Evolutionary conservation across 345 rosid genomes (phyloP).

Genomic region (Brassica rapa): DNA sequence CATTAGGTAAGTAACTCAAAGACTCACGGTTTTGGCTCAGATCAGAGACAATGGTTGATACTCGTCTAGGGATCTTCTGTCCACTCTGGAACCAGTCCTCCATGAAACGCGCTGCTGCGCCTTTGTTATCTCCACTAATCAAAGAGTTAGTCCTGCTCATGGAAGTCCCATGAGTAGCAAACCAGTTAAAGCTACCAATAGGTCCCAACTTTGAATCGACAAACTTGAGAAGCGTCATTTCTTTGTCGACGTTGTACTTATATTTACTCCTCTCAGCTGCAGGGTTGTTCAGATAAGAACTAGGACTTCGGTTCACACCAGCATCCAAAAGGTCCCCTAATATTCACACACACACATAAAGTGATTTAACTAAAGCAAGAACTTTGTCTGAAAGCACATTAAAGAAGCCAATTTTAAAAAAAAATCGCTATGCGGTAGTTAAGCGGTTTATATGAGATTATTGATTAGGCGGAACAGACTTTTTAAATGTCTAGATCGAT

Average conservation of each 20-base stretch:
- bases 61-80: slow-evolving; percentile 59
- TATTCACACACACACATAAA: slow-evolving; percentile 19
- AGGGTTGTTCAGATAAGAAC: slow-evolving; percentile 95
- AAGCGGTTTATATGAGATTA: no score
- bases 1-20: slow-evolving; percentile 20
- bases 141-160: slow-evolving; percentile 95
- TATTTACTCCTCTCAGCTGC: slow-evolving; percentile 69
- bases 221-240: slow-evolving; percentile 95
- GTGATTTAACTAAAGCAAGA: not conserved
- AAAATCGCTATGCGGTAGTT: no score
- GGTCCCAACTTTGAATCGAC: slow-evolving; percentile 87
- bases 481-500: no score
- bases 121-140: slow-evolving; percentile 99
- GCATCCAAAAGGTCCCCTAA: slow-evolving; percentile 90
- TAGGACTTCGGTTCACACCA: slow-evolving; percentile 89
- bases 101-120: slow-evolving; percentile 96
- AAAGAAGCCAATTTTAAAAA: no score
- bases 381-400: no score
- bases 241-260: slow-evolving; percentile 86
- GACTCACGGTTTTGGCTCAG: slow-evolving; percentile 51
- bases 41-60: slow-evolving; percentile 57
- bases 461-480: no score
- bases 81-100: slow-evolving; percentile 89
- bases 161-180: slow-evolving; percentile 99
- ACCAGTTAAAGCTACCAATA: slow-evolving; percentile 95